Evolutionary conservation across 768 basidiomycete genomes (phyloP).

Genomic region (Tricholoma bakamatsutake): DNA sequence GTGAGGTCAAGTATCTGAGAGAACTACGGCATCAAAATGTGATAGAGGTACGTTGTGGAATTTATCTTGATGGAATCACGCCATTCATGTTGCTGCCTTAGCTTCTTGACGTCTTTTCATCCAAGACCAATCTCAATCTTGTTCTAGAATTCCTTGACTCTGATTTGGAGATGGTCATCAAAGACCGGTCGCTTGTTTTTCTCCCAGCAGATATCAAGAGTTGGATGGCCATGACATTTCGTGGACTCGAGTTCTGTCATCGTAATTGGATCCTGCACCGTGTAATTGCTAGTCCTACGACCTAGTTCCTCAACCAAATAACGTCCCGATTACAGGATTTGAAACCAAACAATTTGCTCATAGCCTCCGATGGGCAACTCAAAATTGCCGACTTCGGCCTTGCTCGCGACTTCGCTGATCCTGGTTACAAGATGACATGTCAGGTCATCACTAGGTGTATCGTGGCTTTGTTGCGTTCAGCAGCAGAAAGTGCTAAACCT

Average conservation of each 20-base stretch:
- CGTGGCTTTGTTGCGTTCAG: constrained; percentile 2
- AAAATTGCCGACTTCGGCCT: constrained; percentile 99
- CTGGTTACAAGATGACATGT: constrained; percentile 94
- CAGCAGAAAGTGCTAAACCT: constrained; percentile 2
- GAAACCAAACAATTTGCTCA: constrained; percentile 97
- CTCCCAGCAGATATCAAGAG: constrained; percentile 94
- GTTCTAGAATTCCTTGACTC: constrained; percentile 96
- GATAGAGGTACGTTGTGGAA: constrained; percentile 61
- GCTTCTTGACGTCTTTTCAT: constrained; percentile 96
- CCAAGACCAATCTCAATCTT: constrained; percentile 93
- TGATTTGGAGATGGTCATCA: constrained; percentile 95
- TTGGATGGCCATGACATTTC: constrained; percentile 98
- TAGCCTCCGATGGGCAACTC: constrained; percentile 83
- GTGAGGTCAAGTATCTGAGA: constrained; percentile 95
- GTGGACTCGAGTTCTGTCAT: constrained; percentile 98
- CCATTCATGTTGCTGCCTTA: constrained; percentile 23
- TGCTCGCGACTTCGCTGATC: constrained; percentile 93
- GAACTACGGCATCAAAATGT: constrained; percentile 93
- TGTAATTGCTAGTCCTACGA: constrained; percentile 36
- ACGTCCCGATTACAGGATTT: constrained; percentile 59
- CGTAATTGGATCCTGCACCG: constrained; percentile 91
- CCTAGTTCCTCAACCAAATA: background rate
- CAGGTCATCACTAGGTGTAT: constrained; percentile 94
- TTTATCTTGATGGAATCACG: background rate
- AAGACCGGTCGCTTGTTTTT: constrained; percentile 88